A percentile compares a stretch with the other conserved stretches of the same genome.
Conservation (phyloP, 2,329 filamentous ascomycete genomes). For the Dothidotthia symphoricarpi region DNA sequence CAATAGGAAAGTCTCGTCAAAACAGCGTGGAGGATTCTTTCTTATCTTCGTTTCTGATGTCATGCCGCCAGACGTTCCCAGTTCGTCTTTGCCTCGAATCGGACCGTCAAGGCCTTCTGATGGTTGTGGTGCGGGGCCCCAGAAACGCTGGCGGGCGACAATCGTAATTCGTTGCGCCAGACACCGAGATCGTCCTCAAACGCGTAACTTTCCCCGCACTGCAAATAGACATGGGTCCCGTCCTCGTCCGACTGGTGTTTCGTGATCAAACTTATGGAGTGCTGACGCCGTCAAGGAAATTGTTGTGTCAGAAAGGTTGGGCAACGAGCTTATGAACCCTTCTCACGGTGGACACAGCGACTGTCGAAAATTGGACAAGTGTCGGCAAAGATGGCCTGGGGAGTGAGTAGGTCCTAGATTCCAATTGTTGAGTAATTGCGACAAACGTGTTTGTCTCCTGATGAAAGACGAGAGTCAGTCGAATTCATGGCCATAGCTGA, state of each 20-base stretch:
- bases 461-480: too few relatives aligned
- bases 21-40: too few relatives aligned
- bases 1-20: too few relatives aligned
- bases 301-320: slow-evolving; percentile 11
- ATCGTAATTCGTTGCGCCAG: slow-evolving; percentile 4
- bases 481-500: slow-evolving; percentile 1
- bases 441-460: neutral
- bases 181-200: slow-evolving; percentile 11
- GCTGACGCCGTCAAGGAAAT: slow-evolving; percentile 1
- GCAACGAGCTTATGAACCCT: slow-evolving; percentile 13
- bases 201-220: slow-evolving; percentile 12
- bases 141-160: slow-evolving; percentile 14
- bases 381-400: slow-evolving; percentile 9
- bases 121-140: slow-evolving; percentile 24
- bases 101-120: slow-evolving; percentile 16
- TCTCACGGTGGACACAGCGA: slow-evolving; percentile 9
- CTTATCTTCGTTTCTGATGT: slow-evolving; percentile 6
- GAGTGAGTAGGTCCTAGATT: slow-evolving; percentile 6
- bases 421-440: neutral
- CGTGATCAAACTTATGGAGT: neutral
- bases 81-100: slow-evolving; percentile 17
- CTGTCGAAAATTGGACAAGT: slow-evolving; percentile 4
- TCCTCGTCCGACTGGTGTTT: too few relatives aligned
- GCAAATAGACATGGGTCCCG: slow-evolving; percentile 4
- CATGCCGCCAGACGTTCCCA: slow-evolving; percentile 15